Conservation (phyloP, 1,284 basidiomycete species). For the Exsudoporus floridanus region DNA sequence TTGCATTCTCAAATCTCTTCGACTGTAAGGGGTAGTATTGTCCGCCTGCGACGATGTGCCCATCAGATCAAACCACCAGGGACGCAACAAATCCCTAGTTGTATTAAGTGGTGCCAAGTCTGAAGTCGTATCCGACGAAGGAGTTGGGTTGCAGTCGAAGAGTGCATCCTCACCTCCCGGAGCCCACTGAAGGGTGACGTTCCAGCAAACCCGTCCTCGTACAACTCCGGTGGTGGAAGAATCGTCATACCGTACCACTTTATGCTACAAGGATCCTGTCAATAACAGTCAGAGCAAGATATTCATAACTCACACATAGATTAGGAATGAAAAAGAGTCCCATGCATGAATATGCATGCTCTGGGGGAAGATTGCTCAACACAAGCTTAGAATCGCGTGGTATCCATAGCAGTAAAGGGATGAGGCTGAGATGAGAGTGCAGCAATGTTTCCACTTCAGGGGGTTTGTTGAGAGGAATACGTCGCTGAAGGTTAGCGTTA, state of each 20-base stretch:
- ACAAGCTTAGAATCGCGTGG: conserved; percentile 20
- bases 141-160: background rate
- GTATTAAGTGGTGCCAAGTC: background rate
- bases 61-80: conserved; percentile 29
- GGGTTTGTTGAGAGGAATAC: conserved; percentile 24
- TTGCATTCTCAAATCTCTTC: conserved; percentile 27
- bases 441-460: conserved; percentile 27
- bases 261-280: conserved; percentile 15
- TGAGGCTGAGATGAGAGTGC: conserved; percentile 10
- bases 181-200: conserved; percentile 29
- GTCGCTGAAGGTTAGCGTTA: background rate
- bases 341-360: conserved; percentile 31
- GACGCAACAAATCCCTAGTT: conserved; percentile 6
- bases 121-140: background rate
- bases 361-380: conserved; percentile 16
- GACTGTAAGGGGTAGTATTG: conserved; percentile 1
- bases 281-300: background rate
- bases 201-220: conserved; percentile 30
- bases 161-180: conserved; percentile 33
- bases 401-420: conserved; percentile 32
- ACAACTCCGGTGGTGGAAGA: conserved; percentile 1
- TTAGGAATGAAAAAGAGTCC: conserved; percentile 34
- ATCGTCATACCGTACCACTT: background rate
- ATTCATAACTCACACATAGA: conserved; percentile 24
- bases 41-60: conserved; percentile 1